These are phyloP conservation scores for Globisporangium canariense DNA, from an alignment of 352 stramenopile genomes.

Conservation along the genomic window DNA sequence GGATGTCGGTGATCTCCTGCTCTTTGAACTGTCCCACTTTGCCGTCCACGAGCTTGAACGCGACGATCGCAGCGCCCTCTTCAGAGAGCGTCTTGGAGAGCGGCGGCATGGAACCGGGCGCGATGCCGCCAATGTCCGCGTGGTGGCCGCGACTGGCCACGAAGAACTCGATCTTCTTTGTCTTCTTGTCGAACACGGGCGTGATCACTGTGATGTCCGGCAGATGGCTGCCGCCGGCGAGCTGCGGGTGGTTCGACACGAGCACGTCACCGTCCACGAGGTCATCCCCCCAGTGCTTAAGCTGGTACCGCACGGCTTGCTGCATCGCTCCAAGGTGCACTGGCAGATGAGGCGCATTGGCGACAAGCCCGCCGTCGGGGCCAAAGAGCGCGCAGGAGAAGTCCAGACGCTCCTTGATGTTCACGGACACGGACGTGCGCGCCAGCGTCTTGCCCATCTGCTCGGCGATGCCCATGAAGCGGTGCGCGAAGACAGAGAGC, in stretches of 20 bases:
- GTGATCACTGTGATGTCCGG: conserved; percentile 99
- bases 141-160: conserved; percentile 98
- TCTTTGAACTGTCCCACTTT: conserved; percentile 95
- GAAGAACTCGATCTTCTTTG: conserved; percentile 96
- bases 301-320: conserved; percentile 95
- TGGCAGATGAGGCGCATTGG: conserved; percentile 98
- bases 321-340: conserved; percentile 99
- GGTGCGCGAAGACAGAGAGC: conserved; percentile 95
- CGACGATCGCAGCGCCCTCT: conserved; percentile 98
- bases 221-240: conserved; percentile 96
- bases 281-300: conserved; percentile 87
- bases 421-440: conserved; percentile 96
- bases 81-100: conserved; percentile 94
- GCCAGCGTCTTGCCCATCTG: conserved; percentile 98
- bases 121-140: conserved; percentile 97
- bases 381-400: conserved; percentile 99
- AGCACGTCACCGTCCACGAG: conserved; percentile 97
- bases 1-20: conserved; percentile 94
- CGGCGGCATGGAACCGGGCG: conserved; percentile 94
- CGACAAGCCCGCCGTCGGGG: conserved; percentile 96
- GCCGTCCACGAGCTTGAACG: conserved; percentile 98
- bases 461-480: conserved; percentile 99
- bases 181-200: conserved; percentile 94
- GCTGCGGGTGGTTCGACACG: conserved; percentile 98
- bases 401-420: conserved; percentile 99